phyloP scores from a whole-genome alignment of 345 rosid genomes.

The Sapria himalayana region DNA sequence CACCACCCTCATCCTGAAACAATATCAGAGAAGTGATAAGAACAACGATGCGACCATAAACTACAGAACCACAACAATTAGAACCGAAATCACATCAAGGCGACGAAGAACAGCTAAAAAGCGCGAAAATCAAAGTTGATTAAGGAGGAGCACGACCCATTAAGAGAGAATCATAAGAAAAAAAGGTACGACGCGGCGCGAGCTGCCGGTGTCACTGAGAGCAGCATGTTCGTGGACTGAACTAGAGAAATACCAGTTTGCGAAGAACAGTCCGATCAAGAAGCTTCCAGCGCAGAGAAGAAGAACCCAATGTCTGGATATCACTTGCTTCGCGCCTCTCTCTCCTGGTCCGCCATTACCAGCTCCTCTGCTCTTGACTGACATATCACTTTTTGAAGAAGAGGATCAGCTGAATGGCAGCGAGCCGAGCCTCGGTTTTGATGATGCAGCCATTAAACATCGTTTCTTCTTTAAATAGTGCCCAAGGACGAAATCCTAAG shows the following conservation, averaged over 20 bases:
- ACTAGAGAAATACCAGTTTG: slow-evolving; percentile 29
- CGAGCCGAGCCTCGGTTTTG: too few relatives aligned
- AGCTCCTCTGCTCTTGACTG: slow-evolving; percentile 34
- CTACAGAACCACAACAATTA: slow-evolving; percentile 2
- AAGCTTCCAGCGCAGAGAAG: slow-evolving; percentile 52
- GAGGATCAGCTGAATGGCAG: too few relatives aligned
- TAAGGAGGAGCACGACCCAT: slow-evolving; percentile 6
- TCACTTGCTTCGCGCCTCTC: slow-evolving; percentile 18
- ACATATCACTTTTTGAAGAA: slow-evolving; percentile 28
- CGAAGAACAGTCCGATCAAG: slow-evolving; percentile 64
- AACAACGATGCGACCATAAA: neutral
- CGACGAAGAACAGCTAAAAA: neutral
- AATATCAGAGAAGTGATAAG: slow-evolving; percentile 1
- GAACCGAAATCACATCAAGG: slow-evolving; percentile 2
- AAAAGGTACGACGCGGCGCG: too few relatives aligned
- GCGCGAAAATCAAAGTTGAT: slow-evolving; percentile 1
- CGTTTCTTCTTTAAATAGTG: too few relatives aligned
- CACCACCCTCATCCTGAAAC: slow-evolving; percentile 22
- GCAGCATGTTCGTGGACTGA: too few relatives aligned
- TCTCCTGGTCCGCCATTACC: slow-evolving; percentile 9
- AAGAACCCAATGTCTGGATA: slow-evolving; percentile 33
- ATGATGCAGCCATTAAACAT: too few relatives aligned
- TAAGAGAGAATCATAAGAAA: too few relatives aligned
- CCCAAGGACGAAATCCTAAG: too few relatives aligned
- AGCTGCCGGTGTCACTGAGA: too few relatives aligned